Base-by-base conservation (phyloP, 768 basidiomycete genomes). In the Termitomyces sp. region DNA sequence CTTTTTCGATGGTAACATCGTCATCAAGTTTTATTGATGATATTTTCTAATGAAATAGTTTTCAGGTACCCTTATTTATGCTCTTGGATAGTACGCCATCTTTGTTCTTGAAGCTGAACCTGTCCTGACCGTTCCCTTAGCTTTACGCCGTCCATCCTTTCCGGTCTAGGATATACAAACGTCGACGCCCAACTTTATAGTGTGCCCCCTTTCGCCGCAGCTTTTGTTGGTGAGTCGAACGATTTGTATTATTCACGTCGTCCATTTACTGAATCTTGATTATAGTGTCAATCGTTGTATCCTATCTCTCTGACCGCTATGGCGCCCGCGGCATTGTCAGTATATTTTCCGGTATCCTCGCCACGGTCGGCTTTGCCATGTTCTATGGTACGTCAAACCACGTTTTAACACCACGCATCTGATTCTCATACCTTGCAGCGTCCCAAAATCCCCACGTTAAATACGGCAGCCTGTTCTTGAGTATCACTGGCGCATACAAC, bases 91-190 rank as follows among this genome's bases (percentile, higher is more conserved):
- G 81, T 82, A 64, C 62, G 76, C 71, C 36, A 6, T 36, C 42
- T 42, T 47, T 56, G 32, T 48, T 38, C 43, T 51, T 32, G 22
- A 43, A n/a, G 33, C 26, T 16, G 36, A 35, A 26, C 35, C 18
- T 52, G n/a, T 16, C 24, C 5, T 51, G 18, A 54, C 35, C 8
- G 30, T 56, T 44, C 5, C 28, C 9, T 14, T 44, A 83, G 88
- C 63, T 91, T 92, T 70, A 73, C 83, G 8, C 90, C 90, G 6
- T 85, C 86, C 4, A 88, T 92, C 68, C 81, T 92, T 6, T 73
- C 80, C 32, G 73, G 75, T 18, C 76, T 88, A 3, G 86, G 86
- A 20, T 86, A 79, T 66, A 76, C 75, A 2, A 75, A 78, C 0
- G 73, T 80, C 33, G 68, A 72, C 24, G 80, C 83, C 12, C 85